Evolutionary conservation across 306 rosid species (phyloP).

Genomic region (Cucumis hystrix): DNA sequence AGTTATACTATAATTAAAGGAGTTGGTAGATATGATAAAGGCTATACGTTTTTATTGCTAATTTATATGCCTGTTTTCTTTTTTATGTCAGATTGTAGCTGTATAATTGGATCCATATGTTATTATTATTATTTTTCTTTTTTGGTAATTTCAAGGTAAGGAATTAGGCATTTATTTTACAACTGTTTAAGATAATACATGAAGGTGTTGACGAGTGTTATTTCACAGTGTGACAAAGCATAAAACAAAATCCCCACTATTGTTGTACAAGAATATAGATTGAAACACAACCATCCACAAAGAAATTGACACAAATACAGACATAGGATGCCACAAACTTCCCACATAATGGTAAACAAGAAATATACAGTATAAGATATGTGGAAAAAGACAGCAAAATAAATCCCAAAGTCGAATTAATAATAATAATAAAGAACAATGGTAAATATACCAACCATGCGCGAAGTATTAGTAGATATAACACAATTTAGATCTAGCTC

Average conservation of each 20-base stretch:
- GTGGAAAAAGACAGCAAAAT: neutral
- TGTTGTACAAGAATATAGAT: neutral
- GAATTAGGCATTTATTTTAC: neutral
- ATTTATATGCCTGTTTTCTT: neutral
- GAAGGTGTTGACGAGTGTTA: neutral
- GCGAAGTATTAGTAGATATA: too few species aligned
- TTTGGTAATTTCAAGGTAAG: neutral
- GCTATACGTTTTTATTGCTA: neutral
- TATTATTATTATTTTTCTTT: neutral
- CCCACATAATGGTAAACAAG: neutral
- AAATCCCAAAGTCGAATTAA: neutral
- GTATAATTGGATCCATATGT: neutral
- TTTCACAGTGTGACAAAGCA: neutral
- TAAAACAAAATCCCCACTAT: neutral
- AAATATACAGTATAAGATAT: neutral
- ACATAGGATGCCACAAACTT: neutral
- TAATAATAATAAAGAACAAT: too few species aligned
- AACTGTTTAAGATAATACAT: neutral
- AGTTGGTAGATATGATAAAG: neutral
- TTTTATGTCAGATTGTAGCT: neutral
- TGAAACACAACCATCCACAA: neutral
- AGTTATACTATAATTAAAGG: neutral
- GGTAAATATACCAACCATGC: too few species aligned
- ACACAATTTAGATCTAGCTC: too few species aligned
- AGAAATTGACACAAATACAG: neutral